Percentiles rank a stretch among this genome's conserved stretches.
phyloP scores from a whole-genome alignment of 2,329 filamentous ascomycete genomes.

The Aspergillus texensis region DNA sequence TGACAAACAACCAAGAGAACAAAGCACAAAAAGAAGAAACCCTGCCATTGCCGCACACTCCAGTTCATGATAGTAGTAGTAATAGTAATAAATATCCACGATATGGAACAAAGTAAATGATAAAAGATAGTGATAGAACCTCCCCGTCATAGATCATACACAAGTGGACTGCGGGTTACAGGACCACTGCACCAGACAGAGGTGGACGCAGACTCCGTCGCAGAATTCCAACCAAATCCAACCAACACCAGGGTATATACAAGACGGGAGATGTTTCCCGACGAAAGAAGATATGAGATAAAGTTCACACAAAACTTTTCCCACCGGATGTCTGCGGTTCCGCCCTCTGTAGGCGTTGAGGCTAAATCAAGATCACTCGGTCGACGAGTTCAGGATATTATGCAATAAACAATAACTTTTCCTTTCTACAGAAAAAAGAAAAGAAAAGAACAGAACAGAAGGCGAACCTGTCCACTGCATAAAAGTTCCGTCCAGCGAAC shows the following conservation, averaged over 20 bases:
- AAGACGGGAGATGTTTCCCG: constrained; percentile 30
- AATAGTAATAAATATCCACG: constrained; percentile 3
- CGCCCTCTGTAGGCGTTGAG: constrained; percentile 18
- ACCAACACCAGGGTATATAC: constrained; percentile 33
- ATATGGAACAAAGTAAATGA: constrained; percentile 21
- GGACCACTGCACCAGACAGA: constrained; percentile 25
- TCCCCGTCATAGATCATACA: constrained; percentile 37
- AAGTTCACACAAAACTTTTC: constrained; percentile 27
- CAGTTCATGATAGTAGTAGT: constrained; percentile 25
- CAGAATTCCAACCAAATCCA: constrained; percentile 16
- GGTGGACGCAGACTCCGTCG: constrained; percentile 26
- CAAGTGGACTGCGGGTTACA: constrained; percentile 20
- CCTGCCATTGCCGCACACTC: constrained; percentile 37
- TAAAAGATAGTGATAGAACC: constrained; percentile 27
- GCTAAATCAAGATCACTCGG: constrained; percentile 22
- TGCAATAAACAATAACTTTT: constrained; percentile 24
- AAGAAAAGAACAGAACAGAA: constrained; percentile 27
- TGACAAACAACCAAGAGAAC: not conserved
- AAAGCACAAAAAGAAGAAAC: constrained; percentile 19
- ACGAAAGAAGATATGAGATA: constrained; percentile 17
- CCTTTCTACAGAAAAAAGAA: constrained; percentile 24
- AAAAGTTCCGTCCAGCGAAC: not conserved
- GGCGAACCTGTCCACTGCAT: not conserved
- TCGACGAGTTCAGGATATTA: constrained; percentile 24
- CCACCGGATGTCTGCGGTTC: constrained; percentile 18